Evolutionary conservation across 1,284 basidiomycete species (phyloP).

Genomic region (Laetiporus sulphureus): DNA sequence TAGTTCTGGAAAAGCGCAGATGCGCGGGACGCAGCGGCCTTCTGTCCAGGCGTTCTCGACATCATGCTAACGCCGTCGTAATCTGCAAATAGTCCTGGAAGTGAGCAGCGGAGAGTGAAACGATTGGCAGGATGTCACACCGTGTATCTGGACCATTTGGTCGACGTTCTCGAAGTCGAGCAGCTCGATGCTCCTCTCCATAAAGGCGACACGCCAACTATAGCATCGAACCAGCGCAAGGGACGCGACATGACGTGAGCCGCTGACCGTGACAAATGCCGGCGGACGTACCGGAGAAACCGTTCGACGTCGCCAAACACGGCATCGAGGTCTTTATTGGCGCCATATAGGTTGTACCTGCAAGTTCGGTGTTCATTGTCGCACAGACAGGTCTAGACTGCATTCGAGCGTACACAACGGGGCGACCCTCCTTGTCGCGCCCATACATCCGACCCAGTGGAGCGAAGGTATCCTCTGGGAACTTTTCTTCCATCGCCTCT

Average conservation of each 20-base stretch:
- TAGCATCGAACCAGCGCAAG: constrained; percentile 5
- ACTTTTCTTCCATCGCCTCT: constrained; percentile 52
- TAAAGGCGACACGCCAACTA: constrained; percentile 72
- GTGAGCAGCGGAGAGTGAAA: background rate
- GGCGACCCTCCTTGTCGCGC: constrained; percentile 58
- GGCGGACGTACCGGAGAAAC: constrained; percentile 52
- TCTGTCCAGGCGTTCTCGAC: constrained; percentile 60
- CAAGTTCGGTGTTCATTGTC: constrained; percentile 1
- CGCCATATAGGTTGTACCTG: constrained; percentile 73
- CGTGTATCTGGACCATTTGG: constrained; percentile 71
- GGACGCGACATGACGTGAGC: background rate
- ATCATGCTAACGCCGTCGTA: constrained; percentile 62
- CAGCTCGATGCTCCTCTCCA: constrained; percentile 57
- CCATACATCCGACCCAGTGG: constrained; percentile 59
- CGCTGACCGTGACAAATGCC: background rate
- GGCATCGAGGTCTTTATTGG: constrained; percentile 50
- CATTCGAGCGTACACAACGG: constrained; percentile 46
- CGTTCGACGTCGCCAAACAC: constrained; percentile 67
- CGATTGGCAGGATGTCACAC: constrained; percentile 25
- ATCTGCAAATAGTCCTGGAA: constrained; percentile 34
- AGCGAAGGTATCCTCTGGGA: constrained; percentile 60
- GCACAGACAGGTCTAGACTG: constrained; percentile 6
- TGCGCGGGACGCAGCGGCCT: constrained; percentile 66
- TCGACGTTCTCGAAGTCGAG: constrained; percentile 71
- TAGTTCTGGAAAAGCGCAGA: constrained; percentile 64